Conservation (phyloP, 306 rosid genomes). For the Gleditsia sinensis region DNA sequence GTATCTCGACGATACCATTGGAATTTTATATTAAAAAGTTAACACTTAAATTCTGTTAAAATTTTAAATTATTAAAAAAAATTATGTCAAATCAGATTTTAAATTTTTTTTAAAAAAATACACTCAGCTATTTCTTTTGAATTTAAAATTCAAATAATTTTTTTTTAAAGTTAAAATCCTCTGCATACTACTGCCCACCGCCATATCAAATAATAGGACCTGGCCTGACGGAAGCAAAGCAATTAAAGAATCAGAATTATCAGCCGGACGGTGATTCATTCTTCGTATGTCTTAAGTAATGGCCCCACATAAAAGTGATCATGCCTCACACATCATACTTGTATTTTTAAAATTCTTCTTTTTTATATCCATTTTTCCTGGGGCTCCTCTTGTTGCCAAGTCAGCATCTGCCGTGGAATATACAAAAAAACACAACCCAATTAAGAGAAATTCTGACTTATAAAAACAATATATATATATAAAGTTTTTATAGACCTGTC, state of each 20-base stretch:
- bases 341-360: constrained; percentile 12
- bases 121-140: background rate
- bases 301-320: constrained; percentile 44
- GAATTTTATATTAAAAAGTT: too few relatives aligned
- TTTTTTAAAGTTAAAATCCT: too few relatives aligned
- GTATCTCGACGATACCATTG: too few relatives aligned
- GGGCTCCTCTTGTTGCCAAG: constrained; percentile 47
- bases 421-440: constrained; percentile 48
- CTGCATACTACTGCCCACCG: constrained; percentile 19
- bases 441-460: too few relatives aligned
- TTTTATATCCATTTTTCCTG: background rate
- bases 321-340: constrained; percentile 38
- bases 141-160: too few relatives aligned
- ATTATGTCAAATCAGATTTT: too few relatives aligned
- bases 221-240: constrained; percentile 26
- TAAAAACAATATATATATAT: too few relatives aligned
- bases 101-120: too few relatives aligned
- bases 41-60: too few relatives aligned
- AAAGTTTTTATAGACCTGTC: too few relatives aligned
- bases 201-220: constrained; percentile 43
- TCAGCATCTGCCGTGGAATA: constrained; percentile 63
- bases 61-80: too few relatives aligned
- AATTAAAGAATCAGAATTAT: constrained; percentile 29
- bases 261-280: constrained; percentile 51
- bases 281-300: constrained; percentile 53